Conservation (phyloP, 2,329 filamentous ascomycete genomes). For the Diaporthe velutina region DNA sequence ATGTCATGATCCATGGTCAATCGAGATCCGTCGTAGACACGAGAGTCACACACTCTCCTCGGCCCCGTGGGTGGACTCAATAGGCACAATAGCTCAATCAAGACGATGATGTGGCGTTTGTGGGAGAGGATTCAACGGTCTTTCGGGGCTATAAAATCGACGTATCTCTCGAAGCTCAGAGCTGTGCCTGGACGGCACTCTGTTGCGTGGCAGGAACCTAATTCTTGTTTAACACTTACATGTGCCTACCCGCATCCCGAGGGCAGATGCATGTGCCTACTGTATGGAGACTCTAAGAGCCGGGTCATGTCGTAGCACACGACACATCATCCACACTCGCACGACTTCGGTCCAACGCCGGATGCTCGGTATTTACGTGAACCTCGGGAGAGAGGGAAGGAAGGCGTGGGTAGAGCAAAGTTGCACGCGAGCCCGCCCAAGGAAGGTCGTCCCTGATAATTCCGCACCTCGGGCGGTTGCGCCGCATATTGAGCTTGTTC, state of each 20-base stretch:
- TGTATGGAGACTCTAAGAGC: background rate
- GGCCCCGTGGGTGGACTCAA: background rate
- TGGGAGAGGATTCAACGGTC: background rate
- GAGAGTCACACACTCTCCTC: background rate
- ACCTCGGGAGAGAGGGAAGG: background rate
- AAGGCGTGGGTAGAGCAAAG: background rate
- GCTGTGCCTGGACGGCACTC: background rate
- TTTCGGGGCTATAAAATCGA: background rate
- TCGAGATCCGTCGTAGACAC: background rate
- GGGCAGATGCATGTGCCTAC: background rate
- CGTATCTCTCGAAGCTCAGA: background rate
- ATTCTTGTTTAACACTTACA: background rate
- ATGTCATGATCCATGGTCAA: background rate
- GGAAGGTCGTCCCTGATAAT: slow-evolving; percentile 3
- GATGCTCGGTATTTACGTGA: slow-evolving; percentile 15
- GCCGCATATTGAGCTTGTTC: background rate
- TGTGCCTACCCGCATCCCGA: background rate
- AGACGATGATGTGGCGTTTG: background rate
- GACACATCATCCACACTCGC: slow-evolving; percentile 16
- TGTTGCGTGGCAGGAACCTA: background rate
- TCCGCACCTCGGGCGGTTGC: slow-evolving; percentile 15
- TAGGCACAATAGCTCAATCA: background rate
- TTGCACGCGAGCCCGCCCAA: background rate
- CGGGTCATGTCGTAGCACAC: slow-evolving; percentile 13
- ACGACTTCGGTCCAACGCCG: slow-evolving; percentile 24